phyloP scores from a whole-genome alignment of 306 rosid genomes.

The Sphenostylis stenocarpa region DNA sequence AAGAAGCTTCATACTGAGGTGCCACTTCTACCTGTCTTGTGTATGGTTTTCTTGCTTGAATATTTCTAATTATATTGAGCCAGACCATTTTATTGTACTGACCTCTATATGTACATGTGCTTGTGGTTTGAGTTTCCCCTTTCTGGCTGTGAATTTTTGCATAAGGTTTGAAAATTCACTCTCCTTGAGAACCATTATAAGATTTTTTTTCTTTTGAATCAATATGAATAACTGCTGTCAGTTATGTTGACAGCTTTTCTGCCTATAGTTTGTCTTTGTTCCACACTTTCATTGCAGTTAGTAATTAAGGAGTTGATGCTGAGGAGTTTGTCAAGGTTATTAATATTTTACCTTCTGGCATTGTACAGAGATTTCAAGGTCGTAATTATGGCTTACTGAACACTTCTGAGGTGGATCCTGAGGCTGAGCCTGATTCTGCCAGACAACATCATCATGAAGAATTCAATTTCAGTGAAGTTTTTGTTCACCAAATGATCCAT shows the following conservation, averaged over 20 bases:
- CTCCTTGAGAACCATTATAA: slow-evolving; percentile 19
- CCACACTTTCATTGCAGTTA: slow-evolving; percentile 19
- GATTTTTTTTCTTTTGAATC: slow-evolving; percentile 14
- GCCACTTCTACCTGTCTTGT: slow-evolving; percentile 32
- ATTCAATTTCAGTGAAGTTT: slow-evolving; percentile 92
- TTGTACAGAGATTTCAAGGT: slow-evolving; percentile 93
- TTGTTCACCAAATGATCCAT: slow-evolving; percentile 99
- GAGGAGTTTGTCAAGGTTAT: slow-evolving; percentile 27
- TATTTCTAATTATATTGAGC: slow-evolving; percentile 18
- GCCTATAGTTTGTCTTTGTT: slow-evolving; percentile 25
- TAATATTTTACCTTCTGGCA: slow-evolving; percentile 32
- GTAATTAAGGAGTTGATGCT: slow-evolving; percentile 20
- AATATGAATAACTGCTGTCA: slow-evolving; percentile 13
- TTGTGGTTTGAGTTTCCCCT: slow-evolving; percentile 31
- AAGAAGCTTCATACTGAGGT: slow-evolving; percentile 90
- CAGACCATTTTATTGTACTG: slow-evolving; percentile 8
- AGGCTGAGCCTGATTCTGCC: slow-evolving; percentile 86
- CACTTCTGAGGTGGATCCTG: slow-evolving; percentile 84
- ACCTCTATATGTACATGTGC: slow-evolving; percentile 22
- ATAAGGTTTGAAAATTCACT: slow-evolving; percentile 4
- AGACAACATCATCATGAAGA: slow-evolving; percentile 79
- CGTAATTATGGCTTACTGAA: slow-evolving; percentile 84
- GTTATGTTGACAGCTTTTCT: slow-evolving; percentile 23
- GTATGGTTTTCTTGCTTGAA: slow-evolving; percentile 24
- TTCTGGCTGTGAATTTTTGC: slow-evolving; percentile 11